A percentile compares a stretch with the other conserved stretches of the same genome.
Evolutionary conservation across 148 eudicot species (phyloP).

Genomic region (Pharnaceum exiguum): DNA sequence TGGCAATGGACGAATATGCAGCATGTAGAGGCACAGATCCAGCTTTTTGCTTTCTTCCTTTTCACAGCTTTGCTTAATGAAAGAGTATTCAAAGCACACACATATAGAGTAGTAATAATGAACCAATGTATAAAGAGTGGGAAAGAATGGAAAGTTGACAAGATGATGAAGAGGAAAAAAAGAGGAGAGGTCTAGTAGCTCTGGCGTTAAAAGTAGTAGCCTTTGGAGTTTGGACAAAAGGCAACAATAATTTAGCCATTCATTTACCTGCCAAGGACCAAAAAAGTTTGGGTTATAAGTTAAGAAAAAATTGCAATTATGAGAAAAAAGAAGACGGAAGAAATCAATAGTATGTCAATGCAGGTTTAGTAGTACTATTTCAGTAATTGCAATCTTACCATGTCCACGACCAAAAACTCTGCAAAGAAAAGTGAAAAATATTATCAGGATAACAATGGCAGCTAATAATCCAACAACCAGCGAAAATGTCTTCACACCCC

Average conservation of each 20-base stretch:
- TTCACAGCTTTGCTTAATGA: slow-evolving; percentile 20
- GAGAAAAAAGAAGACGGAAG: background rate
- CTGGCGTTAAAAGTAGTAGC: slow-evolving; percentile 11
- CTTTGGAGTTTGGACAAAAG: slow-evolving; percentile 12
- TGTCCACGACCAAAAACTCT: slow-evolving; percentile 35
- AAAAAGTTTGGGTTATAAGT: background rate
- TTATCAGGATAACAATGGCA: slow-evolving; percentile 31
- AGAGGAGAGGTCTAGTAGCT: background rate
- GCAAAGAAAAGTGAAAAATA: slow-evolving; percentile 43
- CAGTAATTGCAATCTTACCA: slow-evolving; percentile 21
- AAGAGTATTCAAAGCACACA: slow-evolving; percentile 12
- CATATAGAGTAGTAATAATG: background rate
- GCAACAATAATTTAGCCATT: slow-evolving; percentile 4
- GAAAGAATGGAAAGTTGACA: slow-evolving; percentile 16
- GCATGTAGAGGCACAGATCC: slow-evolving; percentile 8
- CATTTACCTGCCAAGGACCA: slow-evolving; percentile 28
- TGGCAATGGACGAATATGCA: slow-evolving; percentile 34
- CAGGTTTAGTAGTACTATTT: background rate
- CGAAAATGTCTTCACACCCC: slow-evolving; percentile 35
- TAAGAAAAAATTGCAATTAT: background rate
- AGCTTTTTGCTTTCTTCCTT: slow-evolving; percentile 20
- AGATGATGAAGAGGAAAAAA: slow-evolving; percentile 7
- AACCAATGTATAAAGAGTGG: slow-evolving; percentile 3
- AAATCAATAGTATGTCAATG: background rate
- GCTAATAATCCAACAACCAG: slow-evolving; percentile 33